Base-by-base conservation (phyloP, 306 rosid species). In the Sphenostylis stenocarpa region DNA sequence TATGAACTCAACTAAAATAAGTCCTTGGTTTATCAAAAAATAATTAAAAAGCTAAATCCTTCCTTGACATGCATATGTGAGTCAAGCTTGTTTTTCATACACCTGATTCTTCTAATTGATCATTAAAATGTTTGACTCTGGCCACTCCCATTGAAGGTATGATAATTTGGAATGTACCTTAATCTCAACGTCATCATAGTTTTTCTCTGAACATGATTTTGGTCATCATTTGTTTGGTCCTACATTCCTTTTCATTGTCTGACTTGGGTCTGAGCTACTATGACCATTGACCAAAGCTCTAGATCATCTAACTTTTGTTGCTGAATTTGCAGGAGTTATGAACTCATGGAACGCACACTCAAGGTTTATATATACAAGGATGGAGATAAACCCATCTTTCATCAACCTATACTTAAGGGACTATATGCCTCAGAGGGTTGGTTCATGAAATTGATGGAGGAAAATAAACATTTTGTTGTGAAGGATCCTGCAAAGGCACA, bases 391-490 rank as follows among this genome's bases (percentile, higher is more conserved):
- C 98, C 98, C 33, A 90, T 94, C 78, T 94, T 91, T 77, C 98
- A 94, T 85, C 95, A 85, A 80, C 97, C 98, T 65, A 84, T 90
- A 76, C 81, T 90, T 16, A 90, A 79, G 78, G 98, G 98, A 45
- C 83, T 94, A 31, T 94, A 91, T 83, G 93, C 98, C 52, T 89
- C 98, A 0, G 98, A 94, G 84, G 97, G 98, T 74, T 91, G 98
- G 97, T 94, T 94, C 77, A 91, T 91, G 98, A 94, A 91, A 83
- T 81, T 91, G 87, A 94, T 94, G 93, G 93, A 91, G 87, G 88
- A 87, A 83, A 82, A 86, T 63, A 91, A 81, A 87, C 85, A 39
- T 12, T 94, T 86, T 73, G 87, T 80, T 60, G 93, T 91, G 73
- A 90, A 89, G 81, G 87, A 94, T 77, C 97, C 98, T 43, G 84